Evolutionary conservation across 2,329 filamentous ascomycete genomes (phyloP).

Genomic region (Amphichorda felina): DNA sequence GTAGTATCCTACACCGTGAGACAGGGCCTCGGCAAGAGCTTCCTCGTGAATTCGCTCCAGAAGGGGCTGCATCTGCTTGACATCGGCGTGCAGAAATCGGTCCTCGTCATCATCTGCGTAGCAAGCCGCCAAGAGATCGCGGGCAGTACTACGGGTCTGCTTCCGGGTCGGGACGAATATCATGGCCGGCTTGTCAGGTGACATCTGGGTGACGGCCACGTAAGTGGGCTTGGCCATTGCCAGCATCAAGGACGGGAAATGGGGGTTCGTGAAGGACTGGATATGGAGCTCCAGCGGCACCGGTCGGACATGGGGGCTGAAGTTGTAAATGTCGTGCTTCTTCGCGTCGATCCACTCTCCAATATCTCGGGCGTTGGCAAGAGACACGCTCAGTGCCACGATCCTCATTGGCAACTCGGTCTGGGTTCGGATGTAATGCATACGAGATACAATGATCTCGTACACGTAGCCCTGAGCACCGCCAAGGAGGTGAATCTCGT

Average conservation of each 20-base stretch:
- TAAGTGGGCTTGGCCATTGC: slow-evolving; percentile 96
- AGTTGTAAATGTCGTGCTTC: slow-evolving; percentile 98
- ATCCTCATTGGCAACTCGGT: slow-evolving; percentile 78
- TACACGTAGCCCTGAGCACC: slow-evolving; percentile 81
- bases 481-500: slow-evolving; percentile 89
- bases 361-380: slow-evolving; percentile 86
- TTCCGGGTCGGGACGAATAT: slow-evolving; percentile 90
- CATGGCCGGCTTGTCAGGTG: slow-evolving; percentile 78
- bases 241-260: slow-evolving; percentile 96
- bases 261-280: slow-evolving; percentile 89
- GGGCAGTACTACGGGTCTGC: slow-evolving; percentile 76
- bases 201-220: slow-evolving; percentile 76
- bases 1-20: slow-evolving; percentile 93
- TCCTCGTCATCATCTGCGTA: slow-evolving; percentile 86
- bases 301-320: slow-evolving; percentile 82
- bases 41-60: slow-evolving; percentile 77
- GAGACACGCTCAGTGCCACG: slow-evolving; percentile 78
- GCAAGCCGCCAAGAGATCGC: slow-evolving; percentile 80
- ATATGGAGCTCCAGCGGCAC: slow-evolving; percentile 88
- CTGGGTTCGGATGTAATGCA: slow-evolving; percentile 90
- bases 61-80: slow-evolving; percentile 71
- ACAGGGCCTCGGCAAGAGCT: slow-evolving; percentile 76
- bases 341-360: slow-evolving; percentile 97
- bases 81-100: slow-evolving; percentile 77
- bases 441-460: slow-evolving; percentile 92